Percentiles rank a stretch among this genome's conserved stretches.
phyloP scores from a whole-genome alignment of 768 basidiomycete genomes.

The Ephemerocybe angulata region DNA sequence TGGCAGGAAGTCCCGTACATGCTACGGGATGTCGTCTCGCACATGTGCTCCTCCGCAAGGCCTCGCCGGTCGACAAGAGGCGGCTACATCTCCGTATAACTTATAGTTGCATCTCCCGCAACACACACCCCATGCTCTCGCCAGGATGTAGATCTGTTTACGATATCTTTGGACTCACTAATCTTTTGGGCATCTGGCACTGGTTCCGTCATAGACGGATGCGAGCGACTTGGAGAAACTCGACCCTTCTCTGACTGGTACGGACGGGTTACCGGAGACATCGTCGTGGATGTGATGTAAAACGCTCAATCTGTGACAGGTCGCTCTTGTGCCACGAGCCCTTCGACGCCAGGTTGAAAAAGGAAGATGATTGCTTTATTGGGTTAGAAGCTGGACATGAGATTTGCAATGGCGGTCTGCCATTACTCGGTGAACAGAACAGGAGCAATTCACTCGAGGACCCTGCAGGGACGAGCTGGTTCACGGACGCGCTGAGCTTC shows the following conservation, averaged over 20 bases:
- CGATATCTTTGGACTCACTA: background rate
- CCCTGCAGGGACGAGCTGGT: background rate
- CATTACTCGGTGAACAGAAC: background rate
- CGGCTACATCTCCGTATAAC: slow-evolving; percentile 73
- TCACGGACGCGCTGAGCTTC: slow-evolving; percentile 4
- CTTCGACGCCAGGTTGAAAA: background rate
- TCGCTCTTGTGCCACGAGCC: too few relatives aligned
- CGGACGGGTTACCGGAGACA: background rate
- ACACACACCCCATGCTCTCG: background rate
- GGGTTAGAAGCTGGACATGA: background rate
- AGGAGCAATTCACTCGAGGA: background rate
- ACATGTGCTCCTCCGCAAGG: slow-evolving; percentile 71
- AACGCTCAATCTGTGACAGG: background rate
- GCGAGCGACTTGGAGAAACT: background rate
- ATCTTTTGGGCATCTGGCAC: background rate
- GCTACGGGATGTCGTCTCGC: slow-evolving; percentile 71
- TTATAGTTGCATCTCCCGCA: too few relatives aligned
- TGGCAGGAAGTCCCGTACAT: slow-evolving; percentile 89
- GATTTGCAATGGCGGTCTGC: background rate
- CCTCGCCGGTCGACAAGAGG: slow-evolving; percentile 61
- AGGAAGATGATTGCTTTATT: background rate
- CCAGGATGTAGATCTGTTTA: background rate
- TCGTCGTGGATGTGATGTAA: background rate
- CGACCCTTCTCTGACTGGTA: background rate
- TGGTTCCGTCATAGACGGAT: background rate